Conservation (phyloP, 345 rosid genomes). For the Arabis alpina region DNA sequence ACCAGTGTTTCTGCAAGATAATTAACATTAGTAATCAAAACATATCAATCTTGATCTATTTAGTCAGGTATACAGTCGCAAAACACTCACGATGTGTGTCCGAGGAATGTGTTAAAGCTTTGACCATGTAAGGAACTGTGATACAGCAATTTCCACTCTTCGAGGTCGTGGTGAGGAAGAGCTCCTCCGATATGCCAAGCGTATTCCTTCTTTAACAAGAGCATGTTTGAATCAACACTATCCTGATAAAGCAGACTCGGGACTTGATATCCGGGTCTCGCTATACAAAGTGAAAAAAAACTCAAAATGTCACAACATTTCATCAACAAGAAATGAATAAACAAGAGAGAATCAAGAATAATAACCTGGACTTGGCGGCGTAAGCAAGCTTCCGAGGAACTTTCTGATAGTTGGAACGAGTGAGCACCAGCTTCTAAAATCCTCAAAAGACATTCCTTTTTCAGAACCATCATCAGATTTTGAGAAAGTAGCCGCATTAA, state of each 20-base stretch:
- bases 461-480: constrained; percentile 50
- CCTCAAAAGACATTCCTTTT: constrained; percentile 73
- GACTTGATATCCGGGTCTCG: constrained; percentile 65
- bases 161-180: constrained; percentile 73
- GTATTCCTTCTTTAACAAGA: constrained; percentile 68
- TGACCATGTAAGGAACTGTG: constrained; percentile 78
- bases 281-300: constrained; percentile 38
- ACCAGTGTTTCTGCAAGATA: constrained; percentile 65
- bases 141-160: constrained; percentile 85
- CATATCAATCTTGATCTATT: neutral
- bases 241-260: constrained; percentile 60
- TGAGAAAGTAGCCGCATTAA: constrained; percentile 66
- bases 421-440: constrained; percentile 73
- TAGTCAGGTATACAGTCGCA: constrained; percentile 7
- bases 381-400: constrained; percentile 80
- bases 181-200: constrained; percentile 98
- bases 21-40: constrained; percentile 35
- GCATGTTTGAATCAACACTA: constrained; percentile 49
- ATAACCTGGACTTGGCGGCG: constrained; percentile 67
- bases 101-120: constrained; percentile 88
- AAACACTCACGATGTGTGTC: constrained; percentile 65
- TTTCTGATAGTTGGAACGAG: constrained; percentile 74
- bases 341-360: constrained; percentile 4
- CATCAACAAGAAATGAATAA: constrained; percentile 14
- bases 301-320: neutral